Evolutionary conservation across 1,139 yeast species (phyloP).

Genomic region (Saccharomycopsis hybrid): DNA sequence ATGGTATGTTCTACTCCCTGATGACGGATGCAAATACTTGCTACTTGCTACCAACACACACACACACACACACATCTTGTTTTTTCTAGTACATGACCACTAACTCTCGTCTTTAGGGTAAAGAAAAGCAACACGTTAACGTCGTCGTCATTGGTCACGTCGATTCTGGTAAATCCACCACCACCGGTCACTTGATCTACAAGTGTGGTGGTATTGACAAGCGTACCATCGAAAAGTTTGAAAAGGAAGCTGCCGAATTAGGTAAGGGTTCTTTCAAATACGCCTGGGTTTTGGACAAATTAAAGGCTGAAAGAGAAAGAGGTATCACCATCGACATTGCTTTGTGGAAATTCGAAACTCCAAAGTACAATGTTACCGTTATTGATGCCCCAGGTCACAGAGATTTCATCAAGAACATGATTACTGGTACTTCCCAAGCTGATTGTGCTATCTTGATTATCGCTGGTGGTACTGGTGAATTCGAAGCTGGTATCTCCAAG

Average conservation of each 20-base stretch:
- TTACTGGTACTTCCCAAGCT: constrained; percentile 87
- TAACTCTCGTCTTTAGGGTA: constrained; percentile 44
- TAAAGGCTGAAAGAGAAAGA: constrained; percentile 96
- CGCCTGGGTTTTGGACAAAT: constrained; percentile 96
- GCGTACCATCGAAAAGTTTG: constrained; percentile 98
- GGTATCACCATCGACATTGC: constrained; percentile 96
- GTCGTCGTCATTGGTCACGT: constrained; percentile 99
- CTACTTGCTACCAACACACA: background rate
- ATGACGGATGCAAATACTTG: background rate
- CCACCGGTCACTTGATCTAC: constrained; percentile 98
- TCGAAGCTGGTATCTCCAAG: constrained; percentile 92
- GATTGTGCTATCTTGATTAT: constrained; percentile 87
- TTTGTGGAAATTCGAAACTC: constrained; percentile 94
- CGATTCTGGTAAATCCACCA: constrained; percentile 98
- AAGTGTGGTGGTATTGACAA: constrained; percentile 69
- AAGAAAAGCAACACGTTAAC: constrained; percentile 96
- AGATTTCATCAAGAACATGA: constrained; percentile 95
- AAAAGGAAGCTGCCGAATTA: constrained; percentile 97
- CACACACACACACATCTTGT: background rate
- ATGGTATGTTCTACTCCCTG: constrained; percentile 28
- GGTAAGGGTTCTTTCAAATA: constrained; percentile 98
- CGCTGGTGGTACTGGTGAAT: constrained; percentile 92
- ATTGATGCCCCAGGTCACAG: constrained; percentile 97
- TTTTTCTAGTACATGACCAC: background rate
- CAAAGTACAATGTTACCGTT: constrained; percentile 87